These are phyloP conservation scores for Sclerotinia trifoliorum DNA, from an alignment of 2,329 filamentous ascomycete genomes.

Conservation along the genomic window DNA sequence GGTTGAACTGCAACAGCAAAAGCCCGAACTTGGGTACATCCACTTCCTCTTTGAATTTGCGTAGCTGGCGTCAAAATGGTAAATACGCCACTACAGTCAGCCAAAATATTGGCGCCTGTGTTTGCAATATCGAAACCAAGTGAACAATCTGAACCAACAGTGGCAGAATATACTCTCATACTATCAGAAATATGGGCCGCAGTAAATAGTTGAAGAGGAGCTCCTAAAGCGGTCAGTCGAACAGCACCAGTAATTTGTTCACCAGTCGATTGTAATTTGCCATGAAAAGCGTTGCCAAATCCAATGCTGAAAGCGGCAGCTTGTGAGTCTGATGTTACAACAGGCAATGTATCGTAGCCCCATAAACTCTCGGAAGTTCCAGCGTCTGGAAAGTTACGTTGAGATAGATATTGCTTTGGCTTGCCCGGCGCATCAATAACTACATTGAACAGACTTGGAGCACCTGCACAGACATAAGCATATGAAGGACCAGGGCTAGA, in stretches of 20 bases:
- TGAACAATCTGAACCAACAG: conserved; percentile 20
- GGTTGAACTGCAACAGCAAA: conserved; percentile 22
- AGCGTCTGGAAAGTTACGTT: conserved; percentile 22
- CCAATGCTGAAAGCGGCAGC: conserved; percentile 24
- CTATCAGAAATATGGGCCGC: conserved; percentile 18
- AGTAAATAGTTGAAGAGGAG: conserved; percentile 26
- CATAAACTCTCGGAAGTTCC: conserved; percentile 13
- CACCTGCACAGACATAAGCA: conserved; percentile 16
- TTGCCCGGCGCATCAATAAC: conserved; percentile 24
- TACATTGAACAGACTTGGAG: conserved; percentile 21
- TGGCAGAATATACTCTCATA: conserved; percentile 23
- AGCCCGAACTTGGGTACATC: conserved; percentile 20
- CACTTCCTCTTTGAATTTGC: conserved; percentile 4
- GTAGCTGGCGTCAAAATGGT: conserved; percentile 25
- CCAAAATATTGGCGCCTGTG: conserved; percentile 20
- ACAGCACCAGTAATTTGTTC: conserved; percentile 23
- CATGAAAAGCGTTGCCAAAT: not conserved
- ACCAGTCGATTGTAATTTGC: conserved; percentile 9
- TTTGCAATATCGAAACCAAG: conserved; percentile 18
- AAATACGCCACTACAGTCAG: conserved; percentile 25
- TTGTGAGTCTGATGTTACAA: conserved; percentile 2
- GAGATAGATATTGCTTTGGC: conserved; percentile 23
- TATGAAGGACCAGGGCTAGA: conserved; percentile 14
- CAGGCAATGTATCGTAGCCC: conserved; percentile 25
- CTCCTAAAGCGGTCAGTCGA: conserved; percentile 20